A percentile compares a stretch with the other conserved stretches of the same genome.
phyloP scores from a whole-genome alignment of 2,329 filamentous ascomycete genomes.

The Eutypella sp. region DNA sequence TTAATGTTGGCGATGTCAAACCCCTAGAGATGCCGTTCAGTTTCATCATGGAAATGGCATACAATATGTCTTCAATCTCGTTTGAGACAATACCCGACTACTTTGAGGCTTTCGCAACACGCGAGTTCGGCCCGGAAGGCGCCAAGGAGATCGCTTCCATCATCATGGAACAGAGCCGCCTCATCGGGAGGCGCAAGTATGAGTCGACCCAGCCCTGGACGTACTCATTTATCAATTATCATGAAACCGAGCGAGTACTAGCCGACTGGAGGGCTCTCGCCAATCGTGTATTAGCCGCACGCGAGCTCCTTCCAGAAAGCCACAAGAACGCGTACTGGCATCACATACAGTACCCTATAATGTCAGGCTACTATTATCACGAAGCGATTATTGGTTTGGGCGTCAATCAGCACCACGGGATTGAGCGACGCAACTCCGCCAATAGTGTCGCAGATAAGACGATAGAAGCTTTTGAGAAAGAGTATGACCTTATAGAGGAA shows the following conservation, averaged over 20 bases:
- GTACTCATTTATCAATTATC: slow-evolving; percentile 55
- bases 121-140: slow-evolving; percentile 45
- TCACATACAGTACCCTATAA: slow-evolving; percentile 55
- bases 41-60: slow-evolving; percentile 38
- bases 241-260: slow-evolving; percentile 52
- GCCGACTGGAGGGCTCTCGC: slow-evolving; percentile 47
- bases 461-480: slow-evolving; percentile 44
- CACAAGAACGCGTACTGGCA: slow-evolving; percentile 54
- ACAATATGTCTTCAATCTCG: slow-evolving; percentile 45
- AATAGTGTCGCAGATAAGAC: slow-evolving; percentile 44
- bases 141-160: slow-evolving; percentile 43
- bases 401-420: slow-evolving; percentile 49
- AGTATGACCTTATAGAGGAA: slow-evolving; percentile 43
- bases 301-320: slow-evolving; percentile 35
- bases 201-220: slow-evolving; percentile 53
- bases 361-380: slow-evolving; percentile 51
- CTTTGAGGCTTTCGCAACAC: slow-evolving; percentile 39
- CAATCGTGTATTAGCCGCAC: slow-evolving; percentile 38
- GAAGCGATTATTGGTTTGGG: slow-evolving; percentile 40
- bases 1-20: slow-evolving; percentile 64
- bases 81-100: slow-evolving; percentile 35
- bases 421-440: slow-evolving; percentile 51
- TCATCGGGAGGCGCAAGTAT: slow-evolving; percentile 50
- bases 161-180: slow-evolving; percentile 46
- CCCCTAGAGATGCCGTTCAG: slow-evolving; percentile 35